Evolutionary conservation across 169 alveolate genomes (phyloP).

Genomic region (Perkinsus olseni): DNA sequence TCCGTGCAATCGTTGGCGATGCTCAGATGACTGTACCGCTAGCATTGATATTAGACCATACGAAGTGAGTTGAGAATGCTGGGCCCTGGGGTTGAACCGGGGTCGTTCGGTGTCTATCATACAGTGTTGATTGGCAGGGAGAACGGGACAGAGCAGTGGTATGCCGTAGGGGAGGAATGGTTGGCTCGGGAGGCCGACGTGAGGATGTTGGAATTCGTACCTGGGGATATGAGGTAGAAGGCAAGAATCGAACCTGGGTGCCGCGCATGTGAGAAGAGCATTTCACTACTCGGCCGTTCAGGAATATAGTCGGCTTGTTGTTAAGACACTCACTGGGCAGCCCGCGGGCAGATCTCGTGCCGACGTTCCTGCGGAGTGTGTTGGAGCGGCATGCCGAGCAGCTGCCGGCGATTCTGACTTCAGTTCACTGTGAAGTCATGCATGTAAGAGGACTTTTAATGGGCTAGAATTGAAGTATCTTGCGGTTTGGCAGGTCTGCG

Average conservation of each 20-base stretch:
- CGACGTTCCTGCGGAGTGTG: neutral
- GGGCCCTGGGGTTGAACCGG: neutral
- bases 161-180: neutral
- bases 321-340: no score
- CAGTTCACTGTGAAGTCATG: neutral
- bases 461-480: neutral
- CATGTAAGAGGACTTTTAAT: neutral
- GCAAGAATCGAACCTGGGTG: no score
- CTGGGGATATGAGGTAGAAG: no score
- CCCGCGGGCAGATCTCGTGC: neutral
- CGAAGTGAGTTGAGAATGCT: neutral
- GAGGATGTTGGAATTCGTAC: no score
- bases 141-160: neutral
- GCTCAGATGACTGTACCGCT: neutral
- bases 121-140: neutral
- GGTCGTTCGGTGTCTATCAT: neutral
- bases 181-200: no score
- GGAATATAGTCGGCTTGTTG: no score
- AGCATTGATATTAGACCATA: neutral
- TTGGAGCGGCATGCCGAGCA: neutral
- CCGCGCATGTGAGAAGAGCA: no score
- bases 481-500: neutral
- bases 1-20: no score
- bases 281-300: no score
- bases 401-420: neutral